Conservation (phyloP, 176 grass and related monocot genomes). For the Panicum miliaceum region DNA sequence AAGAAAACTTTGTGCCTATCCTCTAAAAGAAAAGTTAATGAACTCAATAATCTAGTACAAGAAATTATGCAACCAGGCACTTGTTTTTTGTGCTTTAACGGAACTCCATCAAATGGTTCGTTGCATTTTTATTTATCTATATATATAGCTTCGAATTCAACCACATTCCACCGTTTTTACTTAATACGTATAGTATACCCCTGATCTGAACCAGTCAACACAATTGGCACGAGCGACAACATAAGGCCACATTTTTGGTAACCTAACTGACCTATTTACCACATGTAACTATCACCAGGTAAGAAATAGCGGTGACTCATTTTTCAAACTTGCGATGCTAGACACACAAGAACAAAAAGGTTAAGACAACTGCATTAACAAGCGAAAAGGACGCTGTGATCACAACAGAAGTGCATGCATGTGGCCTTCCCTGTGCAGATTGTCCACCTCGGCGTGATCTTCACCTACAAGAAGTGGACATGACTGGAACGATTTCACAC, state of each 20-base stretch:
- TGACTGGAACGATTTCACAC: conserved; percentile 18
- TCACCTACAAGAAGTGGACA: neutral
- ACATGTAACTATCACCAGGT: neutral
- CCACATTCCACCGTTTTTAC: neutral
- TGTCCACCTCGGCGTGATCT: conserved; percentile 17
- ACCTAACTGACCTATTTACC: neutral
- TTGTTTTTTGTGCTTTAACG: neutral
- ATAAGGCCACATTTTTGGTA: neutral
- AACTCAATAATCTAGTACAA: neutral
- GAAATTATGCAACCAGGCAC: neutral
- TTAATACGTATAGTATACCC: neutral
- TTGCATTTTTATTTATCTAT: neutral
- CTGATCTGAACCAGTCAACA: neutral
- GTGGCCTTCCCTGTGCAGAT: conserved; percentile 7
- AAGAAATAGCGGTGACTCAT: neutral
- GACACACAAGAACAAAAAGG: conserved; percentile 37
- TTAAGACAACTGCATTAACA: conserved; percentile 36
- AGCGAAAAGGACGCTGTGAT: conserved; percentile 29
- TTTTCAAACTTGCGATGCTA: conserved; percentile 16
- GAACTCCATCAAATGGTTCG: neutral
- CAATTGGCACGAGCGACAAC: neutral
- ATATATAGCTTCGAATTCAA: neutral
- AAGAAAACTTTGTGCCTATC: neutral
- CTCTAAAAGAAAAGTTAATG: neutral
- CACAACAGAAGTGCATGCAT: neutral